Percentiles rank a stretch among this genome's conserved stretches.
Evolutionary conservation across 1,139 yeast genomes (phyloP).

Genomic region (Magnusiomyces starmeri): DNA sequence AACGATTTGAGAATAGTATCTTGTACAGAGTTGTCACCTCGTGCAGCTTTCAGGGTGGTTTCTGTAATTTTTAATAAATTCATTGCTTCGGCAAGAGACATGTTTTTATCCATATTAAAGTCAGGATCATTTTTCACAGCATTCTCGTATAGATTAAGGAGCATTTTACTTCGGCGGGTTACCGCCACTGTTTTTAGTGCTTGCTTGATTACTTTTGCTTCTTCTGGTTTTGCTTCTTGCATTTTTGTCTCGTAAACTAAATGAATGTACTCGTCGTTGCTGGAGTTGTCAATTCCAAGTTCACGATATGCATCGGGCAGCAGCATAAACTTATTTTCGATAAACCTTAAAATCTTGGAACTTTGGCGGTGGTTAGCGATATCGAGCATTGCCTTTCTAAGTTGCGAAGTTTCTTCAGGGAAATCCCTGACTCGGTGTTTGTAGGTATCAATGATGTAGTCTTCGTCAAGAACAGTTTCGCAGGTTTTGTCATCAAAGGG

Average conservation of each 20-base stretch:
- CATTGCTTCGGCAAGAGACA: slow-evolving; percentile 37
- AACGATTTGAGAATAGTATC: slow-evolving; percentile 13
- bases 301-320: slow-evolving; percentile 46
- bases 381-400: slow-evolving; percentile 21
- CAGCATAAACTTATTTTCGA: slow-evolving; percentile 51
- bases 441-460: slow-evolving; percentile 26
- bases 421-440: slow-evolving; percentile 16
- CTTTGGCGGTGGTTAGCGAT: slow-evolving; percentile 19
- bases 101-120: slow-evolving; percentile 50
- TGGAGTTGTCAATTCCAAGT: slow-evolving; percentile 9
- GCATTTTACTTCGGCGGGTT: slow-evolving; percentile 40
- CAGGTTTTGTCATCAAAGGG: slow-evolving; percentile 21
- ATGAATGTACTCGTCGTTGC: slow-evolving; percentile 15
- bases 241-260: slow-evolving; percentile 14
- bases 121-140: slow-evolving; percentile 17
- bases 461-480: slow-evolving; percentile 20
- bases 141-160: slow-evolving; percentile 31
- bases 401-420: slow-evolving; percentile 16
- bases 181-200: slow-evolving; percentile 57
- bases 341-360: slow-evolving; percentile 39
- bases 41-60: not conserved
- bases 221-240: slow-evolving; percentile 8
- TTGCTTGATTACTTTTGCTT: slow-evolving; percentile 25
- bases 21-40: slow-evolving; percentile 15
- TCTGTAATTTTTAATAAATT: not conserved